These are phyloP conservation scores for Xylaria sp. DNA, from an alignment of 2,329 filamentous ascomycete genomes.

Conservation along the genomic window DNA sequence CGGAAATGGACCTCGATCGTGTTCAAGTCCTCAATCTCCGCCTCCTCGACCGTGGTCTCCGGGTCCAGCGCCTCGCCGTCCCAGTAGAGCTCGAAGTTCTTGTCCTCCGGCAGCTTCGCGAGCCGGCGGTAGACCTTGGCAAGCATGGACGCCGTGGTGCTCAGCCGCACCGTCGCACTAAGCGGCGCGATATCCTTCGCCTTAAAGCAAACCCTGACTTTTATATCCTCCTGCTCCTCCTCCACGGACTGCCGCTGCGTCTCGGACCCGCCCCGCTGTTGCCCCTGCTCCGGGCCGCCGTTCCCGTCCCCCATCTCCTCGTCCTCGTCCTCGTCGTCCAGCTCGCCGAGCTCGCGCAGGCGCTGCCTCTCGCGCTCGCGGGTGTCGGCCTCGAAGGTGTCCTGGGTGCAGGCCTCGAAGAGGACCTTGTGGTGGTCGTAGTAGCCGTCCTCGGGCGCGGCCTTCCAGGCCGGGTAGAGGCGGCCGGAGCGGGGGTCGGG, in stretches of 20 bases:
- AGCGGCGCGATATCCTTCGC: conserved; percentile 53
- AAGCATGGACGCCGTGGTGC: conserved; percentile 65
- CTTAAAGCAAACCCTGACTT: conserved; percentile 57
- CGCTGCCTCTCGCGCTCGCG: conserved; percentile 52
- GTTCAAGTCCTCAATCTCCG: conserved; percentile 76
- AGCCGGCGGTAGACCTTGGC: conserved; percentile 62
- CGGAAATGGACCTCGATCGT: conserved; percentile 73
- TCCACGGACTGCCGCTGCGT: too few species aligned
- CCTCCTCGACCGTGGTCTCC: conserved; percentile 61
- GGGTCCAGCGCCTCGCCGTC: conserved; percentile 74
- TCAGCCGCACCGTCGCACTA: conserved; percentile 53
- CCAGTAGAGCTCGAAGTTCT: conserved; percentile 65
- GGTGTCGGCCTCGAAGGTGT: conserved; percentile 56
- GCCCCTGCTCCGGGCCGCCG: conserved; percentile 23
- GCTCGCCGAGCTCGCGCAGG: conserved; percentile 46
- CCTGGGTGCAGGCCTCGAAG: conserved; percentile 76
- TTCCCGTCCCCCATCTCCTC: conserved; percentile 1
- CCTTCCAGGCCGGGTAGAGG: conserved; percentile 41
- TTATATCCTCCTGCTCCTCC: conserved; percentile 35
- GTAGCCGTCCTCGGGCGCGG: conserved; percentile 43
- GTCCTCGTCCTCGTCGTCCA: conserved; percentile 41
- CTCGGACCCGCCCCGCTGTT: conserved; percentile 1
- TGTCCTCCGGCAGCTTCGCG: conserved; percentile 53
- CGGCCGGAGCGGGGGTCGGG: conserved; percentile 48
- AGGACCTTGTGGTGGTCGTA: conserved; percentile 63